phyloP scores from a whole-genome alignment of 2,329 filamentous ascomycete genomes.

The Microsporum ferrugineum region DNA sequence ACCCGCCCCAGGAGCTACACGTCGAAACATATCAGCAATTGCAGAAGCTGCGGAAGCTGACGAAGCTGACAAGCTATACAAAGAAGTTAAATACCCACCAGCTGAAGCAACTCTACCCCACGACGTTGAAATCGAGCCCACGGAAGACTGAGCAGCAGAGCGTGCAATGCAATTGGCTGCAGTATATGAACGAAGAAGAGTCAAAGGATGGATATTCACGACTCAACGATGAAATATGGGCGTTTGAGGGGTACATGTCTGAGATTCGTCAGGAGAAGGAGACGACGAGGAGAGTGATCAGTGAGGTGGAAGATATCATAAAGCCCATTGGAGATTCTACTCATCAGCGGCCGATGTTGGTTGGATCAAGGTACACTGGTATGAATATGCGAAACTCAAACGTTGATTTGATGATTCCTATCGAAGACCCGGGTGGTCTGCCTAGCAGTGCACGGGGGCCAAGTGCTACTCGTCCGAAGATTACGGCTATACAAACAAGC shows the following conservation, averaged over 20 bases:
- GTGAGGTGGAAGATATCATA: slow-evolving; percentile 22
- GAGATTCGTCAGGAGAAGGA: slow-evolving; percentile 35
- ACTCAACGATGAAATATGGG: slow-evolving; percentile 37
- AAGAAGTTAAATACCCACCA: not conserved
- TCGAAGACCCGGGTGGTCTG: slow-evolving; percentile 17
- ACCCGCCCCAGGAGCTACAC: not conserved
- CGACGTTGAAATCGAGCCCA: not conserved
- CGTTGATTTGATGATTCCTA: slow-evolving; percentile 40
- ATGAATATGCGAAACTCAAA: slow-evolving; percentile 44
- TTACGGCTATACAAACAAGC: slow-evolving; percentile 17
- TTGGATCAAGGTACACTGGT: slow-evolving; percentile 45
- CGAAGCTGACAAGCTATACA: slow-evolving; percentile 7
- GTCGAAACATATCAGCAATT: not conserved
- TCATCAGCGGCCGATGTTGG: slow-evolving; percentile 29
- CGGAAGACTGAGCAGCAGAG: not conserved
- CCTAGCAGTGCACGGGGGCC: slow-evolving; percentile 17
- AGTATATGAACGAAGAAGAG: slow-evolving; percentile 12
- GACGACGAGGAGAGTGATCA: slow-evolving; percentile 19
- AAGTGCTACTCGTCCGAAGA: slow-evolving; percentile 25
- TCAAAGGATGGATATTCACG: slow-evolving; percentile 18
- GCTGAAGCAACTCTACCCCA: not conserved
- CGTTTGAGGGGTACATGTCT: slow-evolving; percentile 35
- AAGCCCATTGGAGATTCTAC: slow-evolving; percentile 18
- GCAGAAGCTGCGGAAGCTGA: slow-evolving; percentile 3
- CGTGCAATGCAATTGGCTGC: slow-evolving; percentile 26